These are phyloP conservation scores for Gracilaria caudata DNA, from an alignment of 23 red algal genomes.

Conservation along the genomic window DNA sequence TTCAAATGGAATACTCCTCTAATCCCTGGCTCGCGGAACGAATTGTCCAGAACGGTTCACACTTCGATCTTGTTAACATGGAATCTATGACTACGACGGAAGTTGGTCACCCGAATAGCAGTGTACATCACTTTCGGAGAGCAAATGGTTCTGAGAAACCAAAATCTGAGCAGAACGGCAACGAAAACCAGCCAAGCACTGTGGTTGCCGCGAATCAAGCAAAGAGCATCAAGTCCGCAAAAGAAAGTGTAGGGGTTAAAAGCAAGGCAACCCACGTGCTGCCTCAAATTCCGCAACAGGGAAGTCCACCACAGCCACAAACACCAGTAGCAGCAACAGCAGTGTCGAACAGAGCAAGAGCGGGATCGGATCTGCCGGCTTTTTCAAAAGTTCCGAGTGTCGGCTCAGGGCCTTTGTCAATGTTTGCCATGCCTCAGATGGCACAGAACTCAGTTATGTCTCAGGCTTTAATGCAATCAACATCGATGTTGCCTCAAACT, in stretches of 20 bases:
- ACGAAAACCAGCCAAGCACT: conserved; percentile 10
- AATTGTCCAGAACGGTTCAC: conserved; percentile 55
- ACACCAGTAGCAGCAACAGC: neutral
- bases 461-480: neutral
- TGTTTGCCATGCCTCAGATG: neutral
- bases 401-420: neutral
- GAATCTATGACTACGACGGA: conserved; percentile 68
- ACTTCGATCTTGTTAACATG: conserved; percentile 72
- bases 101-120: conserved; percentile 63
- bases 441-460: neutral
- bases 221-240: conserved; percentile 1
- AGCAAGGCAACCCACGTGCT: neutral
- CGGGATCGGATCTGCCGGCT: conserved; percentile 5
- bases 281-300: neutral
- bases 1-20: conserved; percentile 53
- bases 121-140: conserved; percentile 58
- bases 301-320: neutral
- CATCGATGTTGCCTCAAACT: neutral
- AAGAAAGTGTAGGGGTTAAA: neutral
- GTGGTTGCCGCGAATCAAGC: conserved; percentile 19
- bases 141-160: conserved; percentile 6
- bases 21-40: conserved; percentile 60
- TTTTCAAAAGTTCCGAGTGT: conserved; percentile 8
- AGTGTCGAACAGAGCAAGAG: neutral
- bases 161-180: neutral